A percentile compares a stretch with the other conserved stretches of the same genome.
These are phyloP conservation scores for Xylaria nigripes DNA, from an alignment of 495 filamentous ascomycete genomes.

Conservation along the genomic window DNA sequence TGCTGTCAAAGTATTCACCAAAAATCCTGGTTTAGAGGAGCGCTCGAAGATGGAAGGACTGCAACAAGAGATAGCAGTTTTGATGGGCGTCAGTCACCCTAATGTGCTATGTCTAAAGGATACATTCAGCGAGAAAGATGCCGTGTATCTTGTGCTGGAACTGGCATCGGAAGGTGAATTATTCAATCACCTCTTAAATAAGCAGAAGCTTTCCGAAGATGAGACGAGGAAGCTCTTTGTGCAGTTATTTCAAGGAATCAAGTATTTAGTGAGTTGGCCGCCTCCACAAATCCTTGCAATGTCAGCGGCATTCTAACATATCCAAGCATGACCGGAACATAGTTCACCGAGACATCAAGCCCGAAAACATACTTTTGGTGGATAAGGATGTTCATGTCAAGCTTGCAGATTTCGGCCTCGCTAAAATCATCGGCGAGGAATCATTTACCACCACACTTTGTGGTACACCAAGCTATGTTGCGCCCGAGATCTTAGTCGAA, in stretches of 20 bases:
- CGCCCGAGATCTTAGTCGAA: constrained; percentile 86
- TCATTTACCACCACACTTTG: constrained; percentile 97
- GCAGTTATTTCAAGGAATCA: constrained; percentile 88
- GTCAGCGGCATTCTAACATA: constrained; percentile 29
- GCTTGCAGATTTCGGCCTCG: constrained; percentile 92
- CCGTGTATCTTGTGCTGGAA: constrained; percentile 87
- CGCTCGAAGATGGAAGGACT: constrained; percentile 73
- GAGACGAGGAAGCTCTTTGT: constrained; percentile 81
- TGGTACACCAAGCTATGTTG: constrained; percentile 93
- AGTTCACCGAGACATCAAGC: constrained; percentile 97
- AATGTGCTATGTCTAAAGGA: constrained; percentile 91
- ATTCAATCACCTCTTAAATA: constrained; percentile 87
- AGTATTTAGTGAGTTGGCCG: constrained; percentile 70
- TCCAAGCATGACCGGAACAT: constrained; percentile 89
- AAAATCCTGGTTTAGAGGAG: constrained; percentile 67
- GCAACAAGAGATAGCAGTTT: constrained; percentile 89
- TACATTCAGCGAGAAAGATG: constrained; percentile 85
- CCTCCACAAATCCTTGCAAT: not conserved
- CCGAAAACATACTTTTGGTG: constrained; percentile 89
- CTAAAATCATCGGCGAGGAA: constrained; percentile 97
- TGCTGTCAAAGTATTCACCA: constrained; percentile 92
- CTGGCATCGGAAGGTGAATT: constrained; percentile 87
- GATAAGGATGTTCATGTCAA: constrained; percentile 83
- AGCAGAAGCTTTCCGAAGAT: constrained; percentile 74
- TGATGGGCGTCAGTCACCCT: constrained; percentile 95